Conservation (phyloP, 1,284 basidiomycete species). For the Puccinia triticina region DNA sequence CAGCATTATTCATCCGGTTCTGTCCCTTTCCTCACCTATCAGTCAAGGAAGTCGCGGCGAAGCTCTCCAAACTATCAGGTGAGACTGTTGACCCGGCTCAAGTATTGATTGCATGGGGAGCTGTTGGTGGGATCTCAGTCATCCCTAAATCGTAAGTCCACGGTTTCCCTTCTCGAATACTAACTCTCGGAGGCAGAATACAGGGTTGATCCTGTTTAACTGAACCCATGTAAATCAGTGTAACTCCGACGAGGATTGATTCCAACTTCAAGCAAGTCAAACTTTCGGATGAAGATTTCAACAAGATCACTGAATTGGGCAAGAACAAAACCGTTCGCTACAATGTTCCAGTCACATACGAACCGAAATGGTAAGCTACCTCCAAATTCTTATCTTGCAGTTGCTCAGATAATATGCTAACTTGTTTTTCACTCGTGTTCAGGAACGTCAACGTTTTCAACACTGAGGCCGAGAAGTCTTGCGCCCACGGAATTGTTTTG, state of each 20-base stretch:
- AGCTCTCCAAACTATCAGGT: constrained; percentile 52
- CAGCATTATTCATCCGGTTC: not conserved
- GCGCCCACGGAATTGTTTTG: constrained; percentile 11
- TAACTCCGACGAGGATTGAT: constrained; percentile 59
- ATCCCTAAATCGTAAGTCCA: constrained; percentile 57
- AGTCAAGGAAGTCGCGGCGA: constrained; percentile 58
- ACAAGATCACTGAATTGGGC: constrained; percentile 36
- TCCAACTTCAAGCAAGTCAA: constrained; percentile 59
- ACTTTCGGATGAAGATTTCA: constrained; percentile 58
- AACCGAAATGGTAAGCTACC: constrained; percentile 45
- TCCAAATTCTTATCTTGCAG: not conserved
- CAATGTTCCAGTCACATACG: constrained; percentile 49
- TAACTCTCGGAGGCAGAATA: not conserved
- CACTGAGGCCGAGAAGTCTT: constrained; percentile 44
- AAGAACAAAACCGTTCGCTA: constrained; percentile 40
- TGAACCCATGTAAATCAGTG: constrained; percentile 40
- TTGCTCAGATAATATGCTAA: not conserved
- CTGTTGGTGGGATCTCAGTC: constrained; percentile 55
- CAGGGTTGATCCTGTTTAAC: not conserved
- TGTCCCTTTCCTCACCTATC: not conserved
- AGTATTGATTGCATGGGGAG: constrained; percentile 59
- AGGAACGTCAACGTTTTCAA: constrained; percentile 51
- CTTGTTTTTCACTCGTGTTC: not conserved
- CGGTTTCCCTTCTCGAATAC: not conserved
- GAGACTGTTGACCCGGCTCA: constrained; percentile 57